phyloP scores from a whole-genome alignment of 768 basidiomycete species.

The Leucogyrophana mollusca region DNA sequence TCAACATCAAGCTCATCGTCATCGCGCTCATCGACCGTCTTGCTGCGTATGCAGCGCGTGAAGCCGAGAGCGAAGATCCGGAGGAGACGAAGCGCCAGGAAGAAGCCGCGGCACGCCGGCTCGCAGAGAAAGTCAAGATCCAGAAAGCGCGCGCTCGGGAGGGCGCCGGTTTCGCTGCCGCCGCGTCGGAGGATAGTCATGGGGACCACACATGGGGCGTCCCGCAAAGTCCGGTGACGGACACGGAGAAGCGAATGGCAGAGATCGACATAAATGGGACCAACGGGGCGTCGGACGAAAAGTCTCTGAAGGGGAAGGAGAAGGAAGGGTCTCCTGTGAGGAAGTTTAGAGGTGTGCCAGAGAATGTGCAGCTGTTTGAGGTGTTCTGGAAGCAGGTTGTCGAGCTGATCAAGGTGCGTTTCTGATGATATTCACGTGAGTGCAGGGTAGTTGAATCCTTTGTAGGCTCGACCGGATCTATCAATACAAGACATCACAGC shows the following conservation, averaged over 20 bases:
- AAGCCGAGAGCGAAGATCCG: slow-evolving; percentile 94
- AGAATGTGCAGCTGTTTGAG: slow-evolving; percentile 93
- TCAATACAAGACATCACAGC: slow-evolving; percentile 98
- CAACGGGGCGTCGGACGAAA: slow-evolving; percentile 22
- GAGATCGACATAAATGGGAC: background rate
- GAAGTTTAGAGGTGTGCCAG: slow-evolving; percentile 95
- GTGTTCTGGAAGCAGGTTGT: slow-evolving; percentile 99
- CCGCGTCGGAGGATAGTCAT: slow-evolving; percentile 9
- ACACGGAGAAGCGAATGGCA: slow-evolving; percentile 17
- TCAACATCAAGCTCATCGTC: slow-evolving; percentile 98
- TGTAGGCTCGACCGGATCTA: slow-evolving; percentile 91
- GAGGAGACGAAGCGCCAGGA: slow-evolving; percentile 93
- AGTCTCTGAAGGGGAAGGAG: slow-evolving; percentile 55
- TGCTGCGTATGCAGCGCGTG: slow-evolving; percentile 93
- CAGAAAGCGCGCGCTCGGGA: slow-evolving; percentile 67
- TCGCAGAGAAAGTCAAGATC: slow-evolving; percentile 82
- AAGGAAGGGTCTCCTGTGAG: slow-evolving; percentile 55
- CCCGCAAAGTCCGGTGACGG: slow-evolving; percentile 13
- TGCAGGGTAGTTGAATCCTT: slow-evolving; percentile 6
- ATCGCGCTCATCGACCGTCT: slow-evolving; percentile 96
- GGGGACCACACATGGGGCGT: slow-evolving; percentile 24
- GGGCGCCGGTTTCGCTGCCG: slow-evolving; percentile 33
- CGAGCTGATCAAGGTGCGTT: slow-evolving; percentile 87
- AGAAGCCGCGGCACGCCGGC: slow-evolving; percentile 84
- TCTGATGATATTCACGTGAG: background rate